Base-by-base conservation (phyloP, 2,329 filamentous ascomycete genomes). In the Colletotrichum lini region DNA sequence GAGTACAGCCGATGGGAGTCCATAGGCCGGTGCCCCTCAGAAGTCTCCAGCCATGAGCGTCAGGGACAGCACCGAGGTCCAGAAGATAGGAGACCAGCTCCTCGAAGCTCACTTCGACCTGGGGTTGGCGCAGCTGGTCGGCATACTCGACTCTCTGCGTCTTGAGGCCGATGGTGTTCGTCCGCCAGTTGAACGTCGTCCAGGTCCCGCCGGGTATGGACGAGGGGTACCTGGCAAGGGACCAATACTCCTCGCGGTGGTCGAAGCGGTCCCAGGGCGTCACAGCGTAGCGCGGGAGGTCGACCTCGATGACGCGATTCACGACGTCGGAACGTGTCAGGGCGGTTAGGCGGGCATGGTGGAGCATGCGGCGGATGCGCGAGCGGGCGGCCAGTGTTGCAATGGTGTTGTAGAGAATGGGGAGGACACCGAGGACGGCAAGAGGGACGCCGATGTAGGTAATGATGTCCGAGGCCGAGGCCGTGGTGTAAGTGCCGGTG, bases 151-250 rank as follows among this genome's bases (percentile, higher is more conserved):
- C 84, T 44, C 90, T 84, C 80, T 91, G 90, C 16, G 88, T 87
- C 76, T 89, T 90, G 65, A 87, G 82, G 1, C 90, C 90, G 30
- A 91, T 90, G 3, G 87, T 82, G 73, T 91, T 86, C n/a, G 86
- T 86, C 75, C 86, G 87, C 90, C 90, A 92, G 78, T 92, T 88
- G 77, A 92, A 91, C 0, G 86, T 87, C 0, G 90, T 91, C 90
- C 90, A 92, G 38, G 83, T 86, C 0, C 90, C 90, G 2, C 90
- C 90, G 0, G 87, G 87, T 53, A 91, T 87, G 15, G 79, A 80
- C 57, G 86, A 88, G 0, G 86, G 85, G 64, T 86, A 82, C 2
- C 82, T 78, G 49, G 85, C 85, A 3, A 90, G 80, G 16, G 81
- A 81, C 88, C 90, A 92, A 79, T 92, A 92, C 61, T 88, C 84